Evolutionary conservation across 2,329 filamentous ascomycete genomes (phyloP), one percentile per base, ranked within the genome.

Genomic region (Sordariomycetes sp.): DNA sequence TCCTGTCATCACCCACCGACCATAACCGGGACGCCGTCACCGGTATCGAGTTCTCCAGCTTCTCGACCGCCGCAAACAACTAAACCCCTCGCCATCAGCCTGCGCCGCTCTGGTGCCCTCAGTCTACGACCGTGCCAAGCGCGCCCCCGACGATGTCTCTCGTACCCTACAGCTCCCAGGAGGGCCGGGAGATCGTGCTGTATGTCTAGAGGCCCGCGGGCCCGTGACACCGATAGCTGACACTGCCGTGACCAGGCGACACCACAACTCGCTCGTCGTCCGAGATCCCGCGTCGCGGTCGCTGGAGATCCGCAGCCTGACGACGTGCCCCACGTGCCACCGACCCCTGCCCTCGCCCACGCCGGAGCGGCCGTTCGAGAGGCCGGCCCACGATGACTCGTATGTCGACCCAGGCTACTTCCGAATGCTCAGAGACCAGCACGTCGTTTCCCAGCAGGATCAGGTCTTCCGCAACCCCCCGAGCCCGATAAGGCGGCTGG

Each of bases 321-420:
- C 82, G 59, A 84, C 91, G 66, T 99, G 95, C 66, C 94, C 95
- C n/a, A 89, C 90, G 65, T 96, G 92, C 68, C 89, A 90, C 67
- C 86, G 88, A 56, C 83, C 89, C 20, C 79, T 84, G 69, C 68
- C 77, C 61, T 69, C 67, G 45, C 68, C 67, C 39, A 77, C 80
- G 48, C 70, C 77, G 56, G 77, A 81, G 24, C 71, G 74, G 35
- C 68, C 74, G 60, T 81, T 74, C 66, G 79, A 79, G 57, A 64
- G 63, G n/a, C 61, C 66, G 4, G 69, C 65, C 57, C 66, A 69
- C 55, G 72, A 73, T 36, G 79, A 86, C 54, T 80, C 85, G 58
- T 97, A 91, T 67, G 87, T 96, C 63, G 86, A 91, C 65, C 91
- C 91, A 2, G 84, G 90, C 55, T 99, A 99, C 75, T 99, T 99